Evolutionary conservation across 371 early-diverging fungal species (phyloP), one percentile per base, ranked within the genome.

Genomic region (Catenaria anguillulae): DNA sequence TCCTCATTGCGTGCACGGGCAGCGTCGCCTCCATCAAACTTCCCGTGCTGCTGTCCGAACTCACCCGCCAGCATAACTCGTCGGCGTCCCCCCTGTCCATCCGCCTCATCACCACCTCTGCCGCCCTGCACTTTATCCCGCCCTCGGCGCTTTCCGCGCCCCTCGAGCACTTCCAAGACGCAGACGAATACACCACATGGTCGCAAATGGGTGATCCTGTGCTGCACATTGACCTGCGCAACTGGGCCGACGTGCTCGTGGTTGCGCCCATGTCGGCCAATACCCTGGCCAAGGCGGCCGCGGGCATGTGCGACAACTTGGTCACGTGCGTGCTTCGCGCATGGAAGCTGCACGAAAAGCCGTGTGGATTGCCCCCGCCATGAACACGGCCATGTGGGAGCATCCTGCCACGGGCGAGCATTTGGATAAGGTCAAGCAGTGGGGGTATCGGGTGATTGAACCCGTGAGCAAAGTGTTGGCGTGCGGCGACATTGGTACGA

Each of bases 331-430:
- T 92, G 17, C 64, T 92, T 48, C 71, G 97, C 4, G 97, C 97
- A 1, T 95, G 96, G 95, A 87, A 92, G 66, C 70, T 73, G 40
- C 62, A 43, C 45, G 13, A 0, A 79, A 81, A 61, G 81, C 88
- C 52, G 61, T 89, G 70, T 17, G 93, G 24, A 80, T 87, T 8
- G 88, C 87, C 61, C 98, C 98, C 6, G 97, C 97, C 6, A 97
- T 96, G 97, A 97, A 97, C 67, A 93, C 95, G 15, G 78, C 83
- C 72, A 96, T 97, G 97, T 97, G 90, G 89, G 75, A 83, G 34
- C 93, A 97, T 72, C 95, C 91, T 24, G 79, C 92, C 31, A 97
- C 98, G 0, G 67, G 67, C 10, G 71, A 67, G 36, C 95, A 95
- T 68, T 66, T 93, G 34, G 63, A 66, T 0, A 65, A 75, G 2